Conservation (phyloP, 1,284 basidiomycete genomes). For the Irpex lacteus region DNA sequence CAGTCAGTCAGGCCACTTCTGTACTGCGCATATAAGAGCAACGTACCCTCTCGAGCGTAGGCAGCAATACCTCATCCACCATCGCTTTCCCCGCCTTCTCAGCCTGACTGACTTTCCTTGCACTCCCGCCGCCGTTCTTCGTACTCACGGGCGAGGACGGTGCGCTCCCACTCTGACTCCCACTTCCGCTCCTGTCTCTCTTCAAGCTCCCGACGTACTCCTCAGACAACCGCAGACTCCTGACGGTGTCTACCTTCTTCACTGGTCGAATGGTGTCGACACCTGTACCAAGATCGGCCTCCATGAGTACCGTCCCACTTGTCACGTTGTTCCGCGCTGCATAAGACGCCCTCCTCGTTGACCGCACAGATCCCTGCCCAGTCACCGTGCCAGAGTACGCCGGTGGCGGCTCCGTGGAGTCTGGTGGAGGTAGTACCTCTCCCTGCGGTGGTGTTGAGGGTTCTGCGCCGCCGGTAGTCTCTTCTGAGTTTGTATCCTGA, state of each 20-base stretch:
- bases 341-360: constrained; percentile 58
- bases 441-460: constrained; percentile 28
- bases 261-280: constrained; percentile 89
- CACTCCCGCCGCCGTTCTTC: neutral
- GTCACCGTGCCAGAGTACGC: constrained; percentile 37
- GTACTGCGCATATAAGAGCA: neutral
- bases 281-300: constrained; percentile 82
- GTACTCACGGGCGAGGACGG: constrained; percentile 41
- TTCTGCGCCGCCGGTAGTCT: constrained; percentile 27
- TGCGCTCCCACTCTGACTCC: constrained; percentile 14
- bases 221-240: constrained; percentile 75
- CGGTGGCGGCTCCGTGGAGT: constrained; percentile 32
- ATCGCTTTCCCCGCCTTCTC: constrained; percentile 65
- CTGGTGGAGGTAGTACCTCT: constrained; percentile 18
- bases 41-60: constrained; percentile 69
- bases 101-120: constrained; percentile 19
- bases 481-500: constrained; percentile 35
- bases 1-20: constrained; percentile 8
- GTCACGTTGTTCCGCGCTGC: constrained; percentile 63
- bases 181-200: constrained; percentile 43
- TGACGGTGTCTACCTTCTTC: constrained; percentile 83
- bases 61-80: constrained; percentile 80
- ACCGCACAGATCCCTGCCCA: constrained; percentile 33
- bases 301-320: constrained; percentile 75
- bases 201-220: constrained; percentile 78